These are phyloP conservation scores for Alliaria petiolata DNA, from an alignment of 345 rosid species.

Conservation along the genomic window DNA sequence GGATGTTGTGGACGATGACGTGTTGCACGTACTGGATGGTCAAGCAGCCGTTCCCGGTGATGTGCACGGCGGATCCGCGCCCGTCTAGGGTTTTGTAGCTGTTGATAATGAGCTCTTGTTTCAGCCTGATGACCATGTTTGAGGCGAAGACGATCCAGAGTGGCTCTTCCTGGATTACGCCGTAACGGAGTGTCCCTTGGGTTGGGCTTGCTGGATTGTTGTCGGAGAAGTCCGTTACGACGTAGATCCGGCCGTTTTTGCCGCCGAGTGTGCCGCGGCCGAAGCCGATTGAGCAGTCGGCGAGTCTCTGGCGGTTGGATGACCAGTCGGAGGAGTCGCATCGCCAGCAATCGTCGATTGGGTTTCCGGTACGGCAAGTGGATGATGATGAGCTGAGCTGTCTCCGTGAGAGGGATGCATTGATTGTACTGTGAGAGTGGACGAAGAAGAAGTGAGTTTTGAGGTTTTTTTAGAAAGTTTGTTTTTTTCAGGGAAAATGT, in stretches of 20 bases:
- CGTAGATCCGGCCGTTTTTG: conserved; percentile 63
- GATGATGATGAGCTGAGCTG: conserved; percentile 29
- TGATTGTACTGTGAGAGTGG: conserved; percentile 29
- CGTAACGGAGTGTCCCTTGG: conserved; percentile 78
- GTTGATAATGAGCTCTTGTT: conserved; percentile 69
- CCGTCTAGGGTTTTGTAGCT: conserved; percentile 85
- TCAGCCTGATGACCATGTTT: conserved; percentile 59
- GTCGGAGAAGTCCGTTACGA: conserved; percentile 86
- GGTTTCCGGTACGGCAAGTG: conserved; percentile 63
- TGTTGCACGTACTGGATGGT: conserved; percentile 64
- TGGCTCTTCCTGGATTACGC: conserved; percentile 64
- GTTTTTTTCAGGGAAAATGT: conserved; percentile 2
- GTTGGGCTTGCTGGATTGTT: conserved; percentile 52
- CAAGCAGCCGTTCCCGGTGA: conserved; percentile 76
- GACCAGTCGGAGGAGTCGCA: conserved; percentile 57
- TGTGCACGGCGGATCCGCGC: conserved; percentile 58
- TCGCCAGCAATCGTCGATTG: conserved; percentile 76
- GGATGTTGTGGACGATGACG: conserved; percentile 82
- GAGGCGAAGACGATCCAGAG: conserved; percentile 73
- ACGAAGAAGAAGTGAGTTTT: not conserved
- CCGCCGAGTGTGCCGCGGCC: conserved; percentile 67
- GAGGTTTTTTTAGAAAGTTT: not conserved
- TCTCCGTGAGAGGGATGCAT: conserved; percentile 39
- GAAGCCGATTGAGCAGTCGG: conserved; percentile 75
- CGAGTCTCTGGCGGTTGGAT: conserved; percentile 50